Conservation (phyloP, 2,329 filamentous ascomycete genomes). For the Diaporthe sp. region DNA sequence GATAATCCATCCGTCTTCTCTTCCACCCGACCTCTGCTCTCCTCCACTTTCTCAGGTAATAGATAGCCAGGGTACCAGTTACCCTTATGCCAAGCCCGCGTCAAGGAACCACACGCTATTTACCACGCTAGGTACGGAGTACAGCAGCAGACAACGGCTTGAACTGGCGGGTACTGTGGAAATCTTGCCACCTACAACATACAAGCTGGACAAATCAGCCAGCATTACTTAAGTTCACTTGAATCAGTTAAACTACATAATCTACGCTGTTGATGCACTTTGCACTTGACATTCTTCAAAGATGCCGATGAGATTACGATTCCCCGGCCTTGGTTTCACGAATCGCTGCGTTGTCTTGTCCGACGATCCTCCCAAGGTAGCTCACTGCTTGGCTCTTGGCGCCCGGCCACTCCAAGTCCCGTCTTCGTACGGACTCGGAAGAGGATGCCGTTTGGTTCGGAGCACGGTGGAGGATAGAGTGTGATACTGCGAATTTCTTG, state of each 20-base stretch:
- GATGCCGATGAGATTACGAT: constrained; percentile 1
- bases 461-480: not conserved
- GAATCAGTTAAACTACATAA: not conserved
- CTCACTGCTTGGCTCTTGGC: constrained; percentile 30
- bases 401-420: constrained; percentile 7
- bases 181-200: not conserved
- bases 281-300: not conserved
- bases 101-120: not conserved
- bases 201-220: not conserved
- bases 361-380: constrained; percentile 22
- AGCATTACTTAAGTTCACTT: not conserved
- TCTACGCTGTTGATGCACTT: not conserved
- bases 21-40: not conserved
- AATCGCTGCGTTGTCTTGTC: constrained; percentile 30
- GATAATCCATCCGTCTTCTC: not conserved
- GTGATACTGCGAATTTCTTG: not conserved
- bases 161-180: not conserved
- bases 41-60: constrained; percentile 3
- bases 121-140: not conserved
- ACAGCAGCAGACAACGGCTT: not conserved
- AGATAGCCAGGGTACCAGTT: not conserved
- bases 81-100: not conserved
- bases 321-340: constrained; percentile 13
- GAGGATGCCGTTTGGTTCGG: constrained; percentile 1
- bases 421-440: not conserved